Evolutionary conservation across 257 asterid species (phyloP), one percentile per base, ranked within the genome.

Genomic region (Jacaranda copaia): DNA sequence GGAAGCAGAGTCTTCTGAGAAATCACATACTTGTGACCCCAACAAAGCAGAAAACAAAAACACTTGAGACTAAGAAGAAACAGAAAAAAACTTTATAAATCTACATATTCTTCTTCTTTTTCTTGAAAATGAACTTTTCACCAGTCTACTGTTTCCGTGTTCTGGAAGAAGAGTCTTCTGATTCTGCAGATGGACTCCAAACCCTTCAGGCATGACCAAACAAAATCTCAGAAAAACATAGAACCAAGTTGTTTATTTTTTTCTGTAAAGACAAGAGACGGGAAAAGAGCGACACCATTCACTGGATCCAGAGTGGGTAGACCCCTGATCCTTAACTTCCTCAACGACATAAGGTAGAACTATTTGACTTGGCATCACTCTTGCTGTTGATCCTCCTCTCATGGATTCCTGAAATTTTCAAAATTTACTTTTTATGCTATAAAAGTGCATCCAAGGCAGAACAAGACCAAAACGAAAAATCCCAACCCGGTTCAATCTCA

Each of bases 301-400:
- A 61, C 38, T 62, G 19, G 73, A 61, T 60, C 51, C 18, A 39
- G 61, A 40, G 8, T 62, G 25, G 68, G 43, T 8, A 59, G 49
- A 48, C 45, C 73, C 65, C 8, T 55, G 49, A 40, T 58, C 81
- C 53, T 35, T 6, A 4, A 13, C 68, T 3, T 36, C 79, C 61
- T 18, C 14, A 38, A 15, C 7, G 32, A 16, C 3, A 55, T 19
- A 36, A 66, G 68, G 56, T 10, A 12, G 45, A 45, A 73, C 49
- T 14, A 66, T 32, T 58, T 19, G 77, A 38, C 76, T 74, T 15
- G 80, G 73, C 15, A 49, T 65, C 48, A 80, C 80, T 61, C 67
- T 74, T 62, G 72, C 38, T 12, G 32, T 68, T 5, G 61, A 15
- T 36, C 48, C 48, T 55, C 18, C 18, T 55, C 18, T 39, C 18